Base-by-base conservation (phyloP, 192 early-diverging fungal species). In the Coemansia umbellata region DNA sequence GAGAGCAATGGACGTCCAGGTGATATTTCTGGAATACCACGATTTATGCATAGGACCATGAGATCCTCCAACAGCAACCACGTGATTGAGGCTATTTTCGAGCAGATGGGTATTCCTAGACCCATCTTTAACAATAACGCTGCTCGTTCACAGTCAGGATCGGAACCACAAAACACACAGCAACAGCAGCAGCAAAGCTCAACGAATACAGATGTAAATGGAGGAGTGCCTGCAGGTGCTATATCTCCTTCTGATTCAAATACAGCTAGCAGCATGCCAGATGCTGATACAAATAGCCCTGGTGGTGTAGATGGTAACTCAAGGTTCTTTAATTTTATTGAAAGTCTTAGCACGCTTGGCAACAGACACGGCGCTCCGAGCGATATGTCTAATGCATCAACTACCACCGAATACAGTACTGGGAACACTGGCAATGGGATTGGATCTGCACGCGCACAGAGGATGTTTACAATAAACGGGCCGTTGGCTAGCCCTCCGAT, bases 401-500 rank as follows among this genome's bases (percentile, higher is more conserved):
- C 63, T 8, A 62, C 69, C 1, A 73, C 69, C 3, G 69, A 73
- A 35, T 58, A 73, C 45, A 61, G 69, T 50, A 54, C 42, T n/a
- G 47, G 40, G n/a, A 30, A 26, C 21, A 41, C 23, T 28, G 23
- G 21, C 24, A 44, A 44, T 19, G 42, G 42, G 8, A 19, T 44
- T 44, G 14, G 23, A 14, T 26, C 42, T 5, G 23, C 15, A 27
- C 42, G 42, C 22, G 28, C 21, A 22, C 42, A 44, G 23, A 22
- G 42, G 1, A 26, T n/a, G 23, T 44, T 44, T 26, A 27, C 42
- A n/a, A 44, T 44, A 4, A 44, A 44, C 28, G 42, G 42, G 9
- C 6, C 13, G 6, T 11, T 44, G 24, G 42, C 23, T n/a, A 27
- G 42, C n/a, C 14, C 42, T 0, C 24, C 5, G 28, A 27, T 27